phyloP scores from a whole-genome alignment of 495 filamentous ascomycete genomes.

The Chaetomium cochliodes region DNA sequence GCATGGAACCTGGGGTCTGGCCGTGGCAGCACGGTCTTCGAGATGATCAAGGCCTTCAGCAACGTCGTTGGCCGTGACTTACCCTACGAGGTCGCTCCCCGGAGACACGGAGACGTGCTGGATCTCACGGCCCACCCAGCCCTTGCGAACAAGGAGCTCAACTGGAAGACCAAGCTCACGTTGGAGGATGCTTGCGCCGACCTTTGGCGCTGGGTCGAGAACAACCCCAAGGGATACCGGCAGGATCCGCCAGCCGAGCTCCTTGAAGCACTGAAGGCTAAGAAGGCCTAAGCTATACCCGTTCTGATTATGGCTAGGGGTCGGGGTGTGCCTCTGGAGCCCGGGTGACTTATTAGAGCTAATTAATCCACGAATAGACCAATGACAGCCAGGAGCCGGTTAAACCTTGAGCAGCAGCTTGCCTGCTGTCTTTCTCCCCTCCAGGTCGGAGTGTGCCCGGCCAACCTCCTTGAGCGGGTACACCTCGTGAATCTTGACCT shows the following conservation, averaged over 20 bases:
- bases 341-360: not conserved
- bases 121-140: conserved; percentile 91
- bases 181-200: conserved; percentile 92
- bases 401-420: conserved; percentile 61
- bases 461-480: conserved; percentile 79
- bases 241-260: conserved; percentile 85
- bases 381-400: not conserved
- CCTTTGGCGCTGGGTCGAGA: conserved; percentile 91
- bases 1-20: conserved; percentile 99
- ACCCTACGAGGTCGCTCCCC: conserved; percentile 79
- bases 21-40: conserved; percentile 89
- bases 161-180: conserved; percentile 87
- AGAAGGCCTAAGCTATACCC: conserved; percentile 28
- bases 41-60: conserved; percentile 95
- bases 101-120: conserved; percentile 86
- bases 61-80: conserved; percentile 79
- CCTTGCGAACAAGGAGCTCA: conserved; percentile 80
- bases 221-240: conserved; percentile 93
- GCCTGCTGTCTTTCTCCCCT: conserved; percentile 78
- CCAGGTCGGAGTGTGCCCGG: conserved; percentile 76
- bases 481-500: conserved; percentile 71
- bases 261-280: conserved; percentile 63
- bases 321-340: not conserved
- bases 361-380: conserved; percentile 11
- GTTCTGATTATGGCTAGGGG: not conserved